Conservation (phyloP, 768 basidiomycete species). For the Termitomyces sp. region DNA sequence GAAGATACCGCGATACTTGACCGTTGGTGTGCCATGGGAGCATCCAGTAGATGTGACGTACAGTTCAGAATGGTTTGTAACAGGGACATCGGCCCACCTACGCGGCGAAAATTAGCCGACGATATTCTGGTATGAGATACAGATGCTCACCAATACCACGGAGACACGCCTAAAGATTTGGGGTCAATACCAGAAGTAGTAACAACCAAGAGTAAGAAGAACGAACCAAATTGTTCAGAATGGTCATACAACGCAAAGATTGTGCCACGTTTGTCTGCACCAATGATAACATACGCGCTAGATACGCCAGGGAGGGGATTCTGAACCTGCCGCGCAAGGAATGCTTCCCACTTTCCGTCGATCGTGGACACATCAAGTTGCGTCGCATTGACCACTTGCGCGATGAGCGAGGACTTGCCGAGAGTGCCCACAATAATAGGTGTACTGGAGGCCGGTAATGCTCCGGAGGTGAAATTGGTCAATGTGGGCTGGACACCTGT, state of each 20-base stretch:
- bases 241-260: conserved; percentile 65
- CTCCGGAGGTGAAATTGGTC: conserved; percentile 42
- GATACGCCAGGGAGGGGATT: conserved; percentile 53
- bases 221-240: conserved; percentile 60
- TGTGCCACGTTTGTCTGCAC: conserved; percentile 64
- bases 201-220: neutral
- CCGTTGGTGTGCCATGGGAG: conserved; percentile 56
- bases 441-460: conserved; percentile 21
- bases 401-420: conserved; percentile 49
- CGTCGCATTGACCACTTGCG: conserved; percentile 44
- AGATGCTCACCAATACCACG: conserved; percentile 56
- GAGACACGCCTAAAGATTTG: conserved; percentile 45
- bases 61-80: conserved; percentile 21
- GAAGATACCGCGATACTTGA: conserved; percentile 70
- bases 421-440: conserved; percentile 65
- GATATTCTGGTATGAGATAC: neutral
- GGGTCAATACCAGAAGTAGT: neutral
- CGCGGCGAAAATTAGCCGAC: neutral
- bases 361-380: conserved; percentile 51
- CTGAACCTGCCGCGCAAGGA: conserved; percentile 42
- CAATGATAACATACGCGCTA: conserved; percentile 62
- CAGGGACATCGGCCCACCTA: conserved; percentile 80
- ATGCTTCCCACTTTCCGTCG: conserved; percentile 64
- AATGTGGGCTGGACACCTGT: conserved; percentile 46
- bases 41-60: conserved; percentile 40